Evolutionary conservation across 1,139 yeast genomes (phyloP).

Genomic region (Yarrowia galli): DNA sequence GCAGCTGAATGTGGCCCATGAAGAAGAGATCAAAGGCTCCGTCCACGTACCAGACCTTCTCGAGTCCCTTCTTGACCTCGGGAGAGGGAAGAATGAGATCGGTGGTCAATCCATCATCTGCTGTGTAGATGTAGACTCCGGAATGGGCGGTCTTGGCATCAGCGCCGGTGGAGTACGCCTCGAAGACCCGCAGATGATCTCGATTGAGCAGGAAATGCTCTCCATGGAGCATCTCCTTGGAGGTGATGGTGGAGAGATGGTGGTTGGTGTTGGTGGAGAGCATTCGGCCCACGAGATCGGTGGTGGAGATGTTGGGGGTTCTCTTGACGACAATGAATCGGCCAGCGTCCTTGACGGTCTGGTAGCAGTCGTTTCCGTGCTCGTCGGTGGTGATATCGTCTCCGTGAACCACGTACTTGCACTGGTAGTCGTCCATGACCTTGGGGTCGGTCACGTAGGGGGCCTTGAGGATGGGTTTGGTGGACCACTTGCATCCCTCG

Average conservation of each 20-base stretch:
- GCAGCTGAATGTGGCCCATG: conserved; percentile 86
- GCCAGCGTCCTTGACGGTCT: conserved; percentile 81
- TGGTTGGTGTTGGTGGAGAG: conserved; percentile 63
- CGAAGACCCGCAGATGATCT: conserved; percentile 54
- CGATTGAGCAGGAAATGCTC: conserved; percentile 24
- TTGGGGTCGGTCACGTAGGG: conserved; percentile 95
- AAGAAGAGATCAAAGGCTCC: conserved; percentile 94
- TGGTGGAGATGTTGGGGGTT: conserved; percentile 92
- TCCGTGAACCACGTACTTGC: conserved; percentile 93
- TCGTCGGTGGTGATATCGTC: conserved; percentile 98
- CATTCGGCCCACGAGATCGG: conserved; percentile 94
- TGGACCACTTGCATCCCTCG: conserved; percentile 89
- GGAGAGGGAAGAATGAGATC: conserved; percentile 39
- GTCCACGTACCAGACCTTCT: conserved; percentile 64
- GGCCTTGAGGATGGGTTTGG: conserved; percentile 73
- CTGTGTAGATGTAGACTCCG: conserved; percentile 59
- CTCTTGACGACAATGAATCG: conserved; percentile 87
- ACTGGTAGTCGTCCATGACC: conserved; percentile 75
- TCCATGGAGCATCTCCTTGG: conserved; percentile 41
- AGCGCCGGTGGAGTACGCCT: conserved; percentile 67
- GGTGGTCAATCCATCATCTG: conserved; percentile 41
- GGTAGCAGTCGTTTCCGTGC: conserved; percentile 91
- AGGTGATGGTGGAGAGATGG: conserved; percentile 57
- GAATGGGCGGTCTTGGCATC: conserved; percentile 70
- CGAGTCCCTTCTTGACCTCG: conserved; percentile 42